Conservation (phyloP, 2,329 filamentous ascomycete species). For the Pseudogymnoascus pannorum region DNA sequence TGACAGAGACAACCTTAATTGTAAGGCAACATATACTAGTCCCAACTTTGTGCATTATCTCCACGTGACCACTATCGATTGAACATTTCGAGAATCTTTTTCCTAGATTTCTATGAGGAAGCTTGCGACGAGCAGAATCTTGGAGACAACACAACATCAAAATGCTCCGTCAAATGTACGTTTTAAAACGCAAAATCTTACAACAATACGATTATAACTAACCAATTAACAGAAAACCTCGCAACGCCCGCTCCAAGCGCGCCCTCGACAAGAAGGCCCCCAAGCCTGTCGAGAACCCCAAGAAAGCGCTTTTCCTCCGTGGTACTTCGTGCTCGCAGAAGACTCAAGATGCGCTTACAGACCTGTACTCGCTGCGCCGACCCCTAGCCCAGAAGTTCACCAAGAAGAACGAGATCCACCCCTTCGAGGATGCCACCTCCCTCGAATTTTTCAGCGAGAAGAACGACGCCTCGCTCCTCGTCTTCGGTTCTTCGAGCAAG, state of each 20-base stretch:
- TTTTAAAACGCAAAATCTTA: not conserved
- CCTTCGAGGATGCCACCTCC: slow-evolving; percentile 82
- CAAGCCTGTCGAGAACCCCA: slow-evolving; percentile 82
- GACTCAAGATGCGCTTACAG: slow-evolving; percentile 74
- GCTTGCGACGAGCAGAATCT: slow-evolving; percentile 9
- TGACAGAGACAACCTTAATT: not conserved
- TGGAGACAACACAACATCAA: slow-evolving; percentile 16
- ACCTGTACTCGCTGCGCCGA: slow-evolving; percentile 77
- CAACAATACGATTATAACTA: slow-evolving; percentile 8
- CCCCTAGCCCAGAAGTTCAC: slow-evolving; percentile 83
- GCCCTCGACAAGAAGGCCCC: slow-evolving; percentile 89
- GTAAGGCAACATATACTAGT: not conserved
- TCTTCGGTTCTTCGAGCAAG: slow-evolving; percentile 82
- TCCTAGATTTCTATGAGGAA: slow-evolving; percentile 4
- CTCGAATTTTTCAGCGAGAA: slow-evolving; percentile 95
- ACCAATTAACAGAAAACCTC: slow-evolving; percentile 49
- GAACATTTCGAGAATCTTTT: slow-evolving; percentile 3
- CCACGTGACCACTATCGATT: slow-evolving; percentile 9
- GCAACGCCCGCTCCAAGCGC: slow-evolving; percentile 86
- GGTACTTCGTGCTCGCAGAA: slow-evolving; percentile 80
- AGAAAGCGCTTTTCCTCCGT: slow-evolving; percentile 81
- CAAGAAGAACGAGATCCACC: slow-evolving; percentile 94
- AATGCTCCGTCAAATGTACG: slow-evolving; percentile 32
- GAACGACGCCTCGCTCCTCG: slow-evolving; percentile 82
- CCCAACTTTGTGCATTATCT: not conserved